phyloP scores from a whole-genome alignment of 2,329 filamentous ascomycete genomes.

The Cercospora sesami region DNA sequence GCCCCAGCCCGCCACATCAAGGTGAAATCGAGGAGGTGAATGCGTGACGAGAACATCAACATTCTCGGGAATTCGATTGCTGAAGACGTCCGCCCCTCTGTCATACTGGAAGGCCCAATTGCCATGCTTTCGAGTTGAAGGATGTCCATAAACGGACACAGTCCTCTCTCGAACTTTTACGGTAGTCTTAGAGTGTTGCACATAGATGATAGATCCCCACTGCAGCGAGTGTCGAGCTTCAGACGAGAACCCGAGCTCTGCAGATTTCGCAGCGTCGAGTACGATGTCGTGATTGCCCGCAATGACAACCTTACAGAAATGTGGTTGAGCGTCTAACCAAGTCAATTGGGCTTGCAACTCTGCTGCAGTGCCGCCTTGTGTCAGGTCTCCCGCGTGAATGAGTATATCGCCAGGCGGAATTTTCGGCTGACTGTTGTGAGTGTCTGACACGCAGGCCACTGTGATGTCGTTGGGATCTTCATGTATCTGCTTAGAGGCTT shows the following conservation, averaged over 20 bases:
- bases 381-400: conserved; percentile 32
- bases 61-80: conserved; percentile 22
- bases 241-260: conserved; percentile 20
- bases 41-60: conserved; percentile 47
- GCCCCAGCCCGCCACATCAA: conserved; percentile 42
- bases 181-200: conserved; percentile 35
- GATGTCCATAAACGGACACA: conserved; percentile 73
- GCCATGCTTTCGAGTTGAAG: conserved; percentile 66
- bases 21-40: conserved; percentile 41
- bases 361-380: conserved; percentile 20
- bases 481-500: background rate
- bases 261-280: conserved; percentile 19
- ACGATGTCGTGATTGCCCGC: conserved; percentile 31
- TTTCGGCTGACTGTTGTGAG: conserved; percentile 23
- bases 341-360: conserved; percentile 27
- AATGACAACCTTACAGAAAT: conserved; percentile 30
- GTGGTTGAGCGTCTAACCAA: conserved; percentile 27
- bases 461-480: conserved; percentile 1
- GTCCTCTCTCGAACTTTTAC: conserved; percentile 58
- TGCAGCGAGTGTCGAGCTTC: conserved; percentile 27
- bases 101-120: conserved; percentile 49
- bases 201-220: conserved; percentile 42
- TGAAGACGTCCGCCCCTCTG: conserved; percentile 31
- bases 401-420: conserved; percentile 30
- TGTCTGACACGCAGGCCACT: conserved; percentile 35